A percentile compares a stretch with the other conserved stretches of the same genome.
Evolutionary conservation across 148 eudicot genomes (phyloP).

Genomic region (Suaeda aralocaspica): DNA sequence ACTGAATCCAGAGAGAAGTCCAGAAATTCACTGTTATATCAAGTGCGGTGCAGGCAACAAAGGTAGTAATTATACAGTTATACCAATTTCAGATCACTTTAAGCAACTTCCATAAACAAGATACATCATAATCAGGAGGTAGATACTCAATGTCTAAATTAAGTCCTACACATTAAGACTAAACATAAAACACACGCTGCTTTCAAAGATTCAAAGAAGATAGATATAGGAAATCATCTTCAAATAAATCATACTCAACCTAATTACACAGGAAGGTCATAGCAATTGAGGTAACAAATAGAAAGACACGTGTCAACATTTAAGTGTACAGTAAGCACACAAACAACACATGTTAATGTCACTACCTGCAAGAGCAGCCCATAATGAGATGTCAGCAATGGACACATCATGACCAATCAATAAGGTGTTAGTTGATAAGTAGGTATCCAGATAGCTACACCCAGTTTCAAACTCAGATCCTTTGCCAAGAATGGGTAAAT

Average conservation of each 20-base stretch:
- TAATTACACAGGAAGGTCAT: not conserved
- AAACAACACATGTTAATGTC: not conserved
- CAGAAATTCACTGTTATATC: too few relatives aligned
- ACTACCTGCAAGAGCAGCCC: slow-evolving; percentile 85
- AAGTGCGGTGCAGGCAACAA: too few relatives aligned
- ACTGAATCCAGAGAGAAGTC: too few relatives aligned
- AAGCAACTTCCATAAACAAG: too few relatives aligned
- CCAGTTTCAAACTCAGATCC: slow-evolving; percentile 88
- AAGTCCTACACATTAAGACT: too few relatives aligned
- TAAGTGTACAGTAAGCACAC: not conserved
- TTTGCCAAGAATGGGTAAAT: slow-evolving; percentile 49
- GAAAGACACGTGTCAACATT: not conserved
- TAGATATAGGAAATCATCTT: too few relatives aligned
- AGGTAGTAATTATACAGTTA: too few relatives aligned
- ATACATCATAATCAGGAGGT: too few relatives aligned
- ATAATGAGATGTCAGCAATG: slow-evolving; percentile 74
- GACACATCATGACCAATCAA: slow-evolving; percentile 68
- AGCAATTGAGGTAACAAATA: not conserved
- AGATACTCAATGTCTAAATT: too few relatives aligned
- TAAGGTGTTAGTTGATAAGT: slow-evolving; percentile 57
- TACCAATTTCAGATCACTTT: too few relatives aligned
- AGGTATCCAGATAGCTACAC: slow-evolving; percentile 58
- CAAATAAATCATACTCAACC: not conserved
- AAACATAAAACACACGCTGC: too few relatives aligned
- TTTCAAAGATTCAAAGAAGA: too few relatives aligned